These are phyloP conservation scores for Candida insectorum DNA, from an alignment of 805 yeast genomes.

Conservation along the genomic window DNA sequence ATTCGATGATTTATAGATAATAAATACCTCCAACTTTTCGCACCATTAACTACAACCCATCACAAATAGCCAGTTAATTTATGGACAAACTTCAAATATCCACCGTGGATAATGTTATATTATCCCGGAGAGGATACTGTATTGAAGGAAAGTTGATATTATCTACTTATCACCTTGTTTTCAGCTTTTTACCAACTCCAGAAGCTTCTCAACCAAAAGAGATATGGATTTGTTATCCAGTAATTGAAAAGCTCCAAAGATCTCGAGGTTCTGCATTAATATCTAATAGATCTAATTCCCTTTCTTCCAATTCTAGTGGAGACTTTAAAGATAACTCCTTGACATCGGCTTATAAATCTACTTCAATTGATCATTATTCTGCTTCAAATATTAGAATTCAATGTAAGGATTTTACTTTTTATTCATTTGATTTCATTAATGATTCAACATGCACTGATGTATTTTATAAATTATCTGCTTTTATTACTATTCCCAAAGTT, in stretches of 20 bases:
- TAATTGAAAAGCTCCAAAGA: conserved; percentile 60
- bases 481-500: conserved; percentile 54
- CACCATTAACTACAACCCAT: neutral
- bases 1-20: conserved; percentile 54
- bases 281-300: conserved; percentile 11
- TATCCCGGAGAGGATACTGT: conserved; percentile 36
- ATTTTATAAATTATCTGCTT: conserved; percentile 63
- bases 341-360: conserved; percentile 9
- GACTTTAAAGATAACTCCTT: conserved; percentile 6
- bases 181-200: conserved; percentile 27
- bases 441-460: conserved; percentile 64
- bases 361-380: conserved; percentile 31
- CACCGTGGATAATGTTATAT: conserved; percentile 36
- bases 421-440: conserved; percentile 69
- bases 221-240: conserved; percentile 90
- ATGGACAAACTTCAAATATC: conserved; percentile 27
- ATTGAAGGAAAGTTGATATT: conserved; percentile 35
- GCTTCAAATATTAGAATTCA: conserved; percentile 62
- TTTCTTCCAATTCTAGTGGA: neutral
- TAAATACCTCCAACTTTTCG: neutral
- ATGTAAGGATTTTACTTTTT: conserved; percentile 81
- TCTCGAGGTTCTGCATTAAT: conserved; percentile 51
- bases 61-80: too few relatives aligned
- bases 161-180: conserved; percentile 37
- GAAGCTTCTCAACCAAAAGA: conserved; percentile 36